phyloP scores from a whole-genome alignment of 371 early-diverging fungal species.

The Encephalitozoon romaleae region DNA sequence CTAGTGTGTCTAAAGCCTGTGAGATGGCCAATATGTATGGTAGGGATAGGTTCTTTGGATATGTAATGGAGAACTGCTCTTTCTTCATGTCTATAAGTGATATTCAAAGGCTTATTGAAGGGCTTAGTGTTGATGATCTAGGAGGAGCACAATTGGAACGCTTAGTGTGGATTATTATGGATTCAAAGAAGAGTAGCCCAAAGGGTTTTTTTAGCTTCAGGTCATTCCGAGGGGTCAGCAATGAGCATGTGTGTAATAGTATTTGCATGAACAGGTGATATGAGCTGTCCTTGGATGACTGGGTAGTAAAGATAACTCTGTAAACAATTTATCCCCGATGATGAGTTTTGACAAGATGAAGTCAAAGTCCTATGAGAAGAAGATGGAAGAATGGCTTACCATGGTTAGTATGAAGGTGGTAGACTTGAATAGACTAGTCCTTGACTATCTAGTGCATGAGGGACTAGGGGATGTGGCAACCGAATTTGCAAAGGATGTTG shows the following conservation, averaged over 20 bases:
- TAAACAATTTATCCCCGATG: background rate
- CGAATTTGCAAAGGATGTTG: constrained; percentile 7
- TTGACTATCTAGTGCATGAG: constrained; percentile 15
- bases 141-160: background rate
- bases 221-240: background rate
- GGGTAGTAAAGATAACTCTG: background rate
- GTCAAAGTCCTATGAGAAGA: background rate
- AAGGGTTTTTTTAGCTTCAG: background rate
- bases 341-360: background rate
- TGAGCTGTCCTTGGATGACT: background rate
- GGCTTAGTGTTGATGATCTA: background rate
- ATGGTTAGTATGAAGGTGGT: background rate
- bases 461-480: background rate
- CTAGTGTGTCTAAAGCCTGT: background rate
- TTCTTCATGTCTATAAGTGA: background rate
- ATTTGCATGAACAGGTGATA: background rate
- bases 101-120: background rate
- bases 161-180: background rate
- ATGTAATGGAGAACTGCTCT: background rate
- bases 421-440: background rate
- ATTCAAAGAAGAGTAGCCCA: background rate
- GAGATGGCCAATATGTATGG: background rate
- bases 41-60: background rate
- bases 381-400: background rate
- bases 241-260: background rate